Conservation (phyloP, 2,329 filamentous ascomycete species). For the Fusarium piperis region DNA sequence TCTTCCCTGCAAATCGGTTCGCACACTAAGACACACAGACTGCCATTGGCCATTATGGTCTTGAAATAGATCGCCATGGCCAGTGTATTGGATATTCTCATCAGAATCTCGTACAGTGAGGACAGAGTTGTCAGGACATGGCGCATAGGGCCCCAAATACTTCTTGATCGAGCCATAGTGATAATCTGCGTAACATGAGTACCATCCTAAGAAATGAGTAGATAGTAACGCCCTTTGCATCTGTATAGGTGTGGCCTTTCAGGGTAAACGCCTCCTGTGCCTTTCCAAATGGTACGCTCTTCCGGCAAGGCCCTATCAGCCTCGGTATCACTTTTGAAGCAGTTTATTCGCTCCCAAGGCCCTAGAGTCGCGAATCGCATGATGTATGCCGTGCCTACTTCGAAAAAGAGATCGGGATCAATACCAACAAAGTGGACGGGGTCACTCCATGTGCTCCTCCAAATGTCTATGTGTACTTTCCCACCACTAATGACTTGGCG, state of each 20-base stretch:
- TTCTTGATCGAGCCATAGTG: neutral
- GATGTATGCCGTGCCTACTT: constrained; percentile 41
- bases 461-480: constrained; percentile 1
- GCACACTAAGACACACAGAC: neutral
- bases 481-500: neutral
- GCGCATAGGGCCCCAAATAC: constrained; percentile 2
- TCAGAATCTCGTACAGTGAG: neutral
- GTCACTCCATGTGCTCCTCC: constrained; percentile 7
- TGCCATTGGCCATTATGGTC: neutral
- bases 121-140: neutral
- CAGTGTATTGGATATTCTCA: neutral
- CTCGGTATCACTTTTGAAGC: constrained; percentile 44
- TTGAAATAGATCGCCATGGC: constrained; percentile 1
- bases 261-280: neutral
- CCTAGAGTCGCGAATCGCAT: constrained; percentile 28
- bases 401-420: constrained; percentile 22
- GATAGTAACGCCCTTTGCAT: constrained; percentile 47
- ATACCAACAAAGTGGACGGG: constrained; percentile 40
- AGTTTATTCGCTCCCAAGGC: constrained; percentile 16
- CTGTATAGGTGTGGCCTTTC: constrained; percentile 53
- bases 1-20: neutral
- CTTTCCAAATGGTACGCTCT: constrained; percentile 16
- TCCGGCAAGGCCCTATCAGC: constrained; percentile 46
- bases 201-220: neutral
- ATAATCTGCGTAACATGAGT: neutral